A percentile compares a stretch with the other conserved stretches of the same genome.
phyloP scores from a whole-genome alignment of 2,329 filamentous ascomycete genomes.

The Xylariaceae sp. region DNA sequence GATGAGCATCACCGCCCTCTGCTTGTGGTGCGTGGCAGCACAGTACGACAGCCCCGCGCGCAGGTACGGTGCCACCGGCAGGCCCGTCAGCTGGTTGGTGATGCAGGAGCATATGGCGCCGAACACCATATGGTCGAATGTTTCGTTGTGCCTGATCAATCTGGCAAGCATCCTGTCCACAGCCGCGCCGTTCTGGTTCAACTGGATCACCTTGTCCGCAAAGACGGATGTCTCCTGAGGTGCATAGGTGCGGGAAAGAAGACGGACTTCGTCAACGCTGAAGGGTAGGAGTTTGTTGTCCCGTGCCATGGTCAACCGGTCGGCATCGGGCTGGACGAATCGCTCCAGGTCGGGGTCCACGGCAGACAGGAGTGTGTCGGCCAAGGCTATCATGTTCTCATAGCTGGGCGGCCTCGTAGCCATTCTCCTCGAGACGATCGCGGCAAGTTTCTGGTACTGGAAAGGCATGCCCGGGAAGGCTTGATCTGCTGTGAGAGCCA shows the following conservation, averaged over 20 bases:
- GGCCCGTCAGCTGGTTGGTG: constrained; percentile 42
- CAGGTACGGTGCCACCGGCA: constrained; percentile 51
- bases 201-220: constrained; percentile 58
- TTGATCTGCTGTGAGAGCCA: constrained; percentile 57
- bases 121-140: constrained; percentile 48
- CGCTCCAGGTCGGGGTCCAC: constrained; percentile 37
- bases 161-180: constrained; percentile 53
- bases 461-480: constrained; percentile 43
- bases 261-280: constrained; percentile 40
- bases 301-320: constrained; percentile 34
- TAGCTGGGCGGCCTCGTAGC: constrained; percentile 49
- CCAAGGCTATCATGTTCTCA: constrained; percentile 45
- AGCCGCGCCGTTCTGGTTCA: constrained; percentile 50
- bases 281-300: constrained; percentile 38
- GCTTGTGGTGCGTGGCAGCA: constrained; percentile 32
- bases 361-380: constrained; percentile 39
- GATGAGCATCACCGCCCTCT: constrained; percentile 36
- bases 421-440: constrained; percentile 45
- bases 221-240: constrained; percentile 44
- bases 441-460: constrained; percentile 53
- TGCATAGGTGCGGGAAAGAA: constrained; percentile 41
- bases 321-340: constrained; percentile 35
- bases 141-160: constrained; percentile 47
- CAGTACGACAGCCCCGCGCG: constrained; percentile 53
- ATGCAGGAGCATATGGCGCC: constrained; percentile 50